Evolutionary conservation across 208 protist genomes (phyloP), one percentile per base, ranked within the genome.

Genomic region (Acanthamoeba divionensis): DNA sequence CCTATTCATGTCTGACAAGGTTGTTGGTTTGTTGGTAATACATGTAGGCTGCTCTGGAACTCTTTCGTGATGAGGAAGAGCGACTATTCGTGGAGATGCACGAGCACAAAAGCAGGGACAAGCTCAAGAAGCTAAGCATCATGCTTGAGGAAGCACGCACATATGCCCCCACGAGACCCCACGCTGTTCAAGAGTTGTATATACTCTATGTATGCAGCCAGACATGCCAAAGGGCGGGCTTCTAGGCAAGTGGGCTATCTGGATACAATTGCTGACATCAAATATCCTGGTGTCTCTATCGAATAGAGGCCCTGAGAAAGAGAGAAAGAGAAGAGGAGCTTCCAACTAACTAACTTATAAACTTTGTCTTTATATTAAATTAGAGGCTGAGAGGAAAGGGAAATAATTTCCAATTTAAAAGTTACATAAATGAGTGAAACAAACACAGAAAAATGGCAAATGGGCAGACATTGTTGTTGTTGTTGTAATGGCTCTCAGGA

Each of bases 221-320:
- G 41, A 41, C 10, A 82, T 82, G 73, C 73, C 73, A 13, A 82
- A 82, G 73, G 10, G 47, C 1, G 73, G 73, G 0, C 50, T 82
- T n/a, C 73, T 82, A 33, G 73, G 73, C 38, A 82, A 82, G 48
- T 82, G 73, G 73, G 73, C 73, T 21, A 60, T 33, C 6, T 82
- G 73, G 73, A 82, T 50, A 60, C 71, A 9, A 15, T 80, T 2
- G 71, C 71, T 9, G 71, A 80, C 45, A 60, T 50, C 7, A n/a
- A 60, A 24, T 60, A 44, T 15, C 52, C 71, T 6, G n/a, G 71
- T 24, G 71, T 80, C n/a, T 60, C 71, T 18, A 15, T 31, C 26
- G 47, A 80, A 33, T 80, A 80, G n/a, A n/a, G n/a, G n/a, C n/a
- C n/a, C n/a, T 24, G n/a, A n/a, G n/a, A n/a, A n/a, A n/a, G n/a